A percentile compares a stretch with the other conserved stretches of the same genome.
These are phyloP conservation scores for Agrocybe chaxingu DNA, from an alignment of 768 basidiomycete genomes.

Conservation along the genomic window DNA sequence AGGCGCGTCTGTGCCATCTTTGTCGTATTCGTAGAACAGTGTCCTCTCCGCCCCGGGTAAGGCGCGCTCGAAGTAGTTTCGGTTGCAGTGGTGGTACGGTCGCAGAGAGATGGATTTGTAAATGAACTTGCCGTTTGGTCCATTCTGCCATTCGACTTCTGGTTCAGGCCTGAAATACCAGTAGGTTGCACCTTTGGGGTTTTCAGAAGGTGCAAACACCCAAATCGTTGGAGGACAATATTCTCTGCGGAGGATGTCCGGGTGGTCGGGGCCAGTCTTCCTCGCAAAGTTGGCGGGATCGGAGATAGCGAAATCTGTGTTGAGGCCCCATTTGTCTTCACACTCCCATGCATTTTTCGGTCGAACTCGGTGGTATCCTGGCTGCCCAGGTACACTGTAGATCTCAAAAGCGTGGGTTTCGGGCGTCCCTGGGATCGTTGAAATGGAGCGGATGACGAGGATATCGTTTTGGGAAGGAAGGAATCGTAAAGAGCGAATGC, in stretches of 20 bases:
- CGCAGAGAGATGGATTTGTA: no score
- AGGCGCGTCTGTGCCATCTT: conserved; percentile 25
- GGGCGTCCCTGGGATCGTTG: conserved; percentile 11
- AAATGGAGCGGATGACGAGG: conserved; percentile 42
- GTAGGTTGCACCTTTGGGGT: conserved; percentile 20
- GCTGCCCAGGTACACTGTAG: conserved; percentile 17
- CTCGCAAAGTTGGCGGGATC: conserved; percentile 31
- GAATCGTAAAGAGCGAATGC: conserved; percentile 49
- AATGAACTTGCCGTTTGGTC: conserved; percentile 1
- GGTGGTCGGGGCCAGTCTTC: conserved; percentile 15
- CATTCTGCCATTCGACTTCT: neutral
- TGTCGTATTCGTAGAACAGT: conserved; percentile 34
- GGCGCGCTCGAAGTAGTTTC: conserved; percentile 23
- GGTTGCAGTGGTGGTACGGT: conserved; percentile 22
- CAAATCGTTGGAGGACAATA: conserved; percentile 21
- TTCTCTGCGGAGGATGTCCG: conserved; percentile 15
- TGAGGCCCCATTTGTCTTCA: conserved; percentile 7
- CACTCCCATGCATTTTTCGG: conserved; percentile 13
- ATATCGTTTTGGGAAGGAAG: conserved; percentile 50
- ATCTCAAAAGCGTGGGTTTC: conserved; percentile 28
- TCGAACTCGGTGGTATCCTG: conserved; percentile 10
- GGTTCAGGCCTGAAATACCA: conserved; percentile 19
- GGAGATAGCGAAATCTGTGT: conserved; percentile 33
- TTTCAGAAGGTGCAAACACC: conserved; percentile 18
- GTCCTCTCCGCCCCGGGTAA: conserved; percentile 43